Evolutionary conservation across 2,329 filamentous ascomycete species (phyloP), one percentile per base, ranked within the genome.

Genomic region (Pseudogymnoascus sp.): DNA sequence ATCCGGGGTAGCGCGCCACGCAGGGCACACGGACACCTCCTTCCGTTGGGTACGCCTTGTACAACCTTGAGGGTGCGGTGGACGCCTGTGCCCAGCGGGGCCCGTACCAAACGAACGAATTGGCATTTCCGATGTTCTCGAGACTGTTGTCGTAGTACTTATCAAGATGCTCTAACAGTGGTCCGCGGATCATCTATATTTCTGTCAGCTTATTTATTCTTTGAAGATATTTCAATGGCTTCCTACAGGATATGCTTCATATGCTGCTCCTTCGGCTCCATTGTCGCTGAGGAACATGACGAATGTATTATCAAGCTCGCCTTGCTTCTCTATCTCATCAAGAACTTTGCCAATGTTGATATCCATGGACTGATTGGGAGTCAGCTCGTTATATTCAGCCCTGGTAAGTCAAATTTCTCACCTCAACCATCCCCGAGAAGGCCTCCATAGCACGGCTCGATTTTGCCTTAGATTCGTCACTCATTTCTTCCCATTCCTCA

Each of bases 281-380:
- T 81, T 81, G 66, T 82, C 79, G 7, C 75, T 77, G 74, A 81
- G 77, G 73, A 81, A 81, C 67, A 77, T 75, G 14, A 82, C 74
- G 64, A 80, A 78, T 0, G 80, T 81, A 67, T 81, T 79, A 66
- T 81, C 79, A 1, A 79, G 74, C 69, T 81, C 80, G 45, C 77
- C 78, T 0, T 75, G 80, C n/a, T 73, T 66, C 62, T 78, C 73
- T 6, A 82, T 73, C 64, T 80, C 79, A 19, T 77, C 71, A 4
- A 79, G 72, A 0, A 80, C 78, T 61, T 78, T 77, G 36, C 79
- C 79, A 31, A 81, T 75, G 62, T 79, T 78, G 43, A 69, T 62
- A 67, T 81, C 79, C 21, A 81, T 81, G 4, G 57, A 64, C 39
- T 63, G n/a, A n/a, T 63, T 34, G 36, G 7, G 60, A 1, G 14